Evolutionary conservation across 2,329 filamentous ascomycete species (phyloP).

Genomic region (Cordyceps tenuipes): DNA sequence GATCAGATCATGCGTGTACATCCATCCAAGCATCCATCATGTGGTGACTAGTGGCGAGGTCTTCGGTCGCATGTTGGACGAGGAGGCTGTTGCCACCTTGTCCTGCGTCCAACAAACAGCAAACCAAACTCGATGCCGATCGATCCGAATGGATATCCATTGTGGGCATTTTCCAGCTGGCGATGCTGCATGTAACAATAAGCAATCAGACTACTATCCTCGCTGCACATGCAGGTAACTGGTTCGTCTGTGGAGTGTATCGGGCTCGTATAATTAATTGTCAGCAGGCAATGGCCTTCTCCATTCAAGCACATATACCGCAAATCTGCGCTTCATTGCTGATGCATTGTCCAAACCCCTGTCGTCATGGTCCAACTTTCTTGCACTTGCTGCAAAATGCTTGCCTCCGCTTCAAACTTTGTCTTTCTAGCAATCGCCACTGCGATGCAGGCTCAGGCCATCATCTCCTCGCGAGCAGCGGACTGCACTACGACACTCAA

Average conservation of each 20-base stretch:
- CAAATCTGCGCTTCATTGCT: not conserved
- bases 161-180: not conserved
- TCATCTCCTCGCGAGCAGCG: slow-evolving; percentile 12
- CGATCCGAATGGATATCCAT: not conserved
- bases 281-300: not conserved
- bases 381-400: not conserved
- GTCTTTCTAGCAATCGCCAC: not conserved
- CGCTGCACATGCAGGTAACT: not conserved
- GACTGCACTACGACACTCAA: slow-evolving; percentile 21
- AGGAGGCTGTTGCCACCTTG: not conserved
- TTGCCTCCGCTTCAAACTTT: not conserved
- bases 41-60: not conserved
- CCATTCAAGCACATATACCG: not conserved
- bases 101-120: not conserved
- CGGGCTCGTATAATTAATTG: not conserved
- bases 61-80: not conserved
- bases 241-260: not conserved
- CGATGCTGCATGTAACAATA: not conserved
- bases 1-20: too few species aligned
- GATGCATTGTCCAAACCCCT: not conserved
- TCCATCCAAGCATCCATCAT: too few species aligned
- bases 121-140: not conserved
- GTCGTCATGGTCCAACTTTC: not conserved
- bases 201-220: not conserved
- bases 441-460: not conserved